Conservation (phyloP, 2,329 filamentous ascomycete species). For the Apiospora aurea region DNA sequence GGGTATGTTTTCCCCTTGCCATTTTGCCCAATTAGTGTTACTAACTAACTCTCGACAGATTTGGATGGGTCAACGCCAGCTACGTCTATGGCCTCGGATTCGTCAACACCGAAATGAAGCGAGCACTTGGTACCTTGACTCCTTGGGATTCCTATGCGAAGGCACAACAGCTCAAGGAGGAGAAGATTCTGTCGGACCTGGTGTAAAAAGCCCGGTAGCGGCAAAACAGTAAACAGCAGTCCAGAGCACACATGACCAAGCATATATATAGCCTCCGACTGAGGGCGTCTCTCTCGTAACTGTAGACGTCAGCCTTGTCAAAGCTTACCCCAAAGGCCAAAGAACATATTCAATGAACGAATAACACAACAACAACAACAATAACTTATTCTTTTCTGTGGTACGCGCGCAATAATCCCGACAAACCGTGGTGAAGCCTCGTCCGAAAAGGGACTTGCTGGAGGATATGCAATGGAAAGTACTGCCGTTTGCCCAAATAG, state of each 20-base stretch:
- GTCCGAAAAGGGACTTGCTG: background rate
- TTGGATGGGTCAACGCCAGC: constrained; percentile 98
- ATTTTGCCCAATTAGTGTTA: background rate
- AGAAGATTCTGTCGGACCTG: constrained; percentile 53
- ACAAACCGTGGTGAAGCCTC: background rate
- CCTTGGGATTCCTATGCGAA: constrained; percentile 83
- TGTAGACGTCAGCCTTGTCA: background rate
- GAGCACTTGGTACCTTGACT: constrained; percentile 86
- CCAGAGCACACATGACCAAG: background rate
- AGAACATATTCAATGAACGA: background rate
- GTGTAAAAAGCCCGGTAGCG: background rate
- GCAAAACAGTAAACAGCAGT: background rate
- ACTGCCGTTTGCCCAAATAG: background rate
- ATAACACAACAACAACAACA: background rate
- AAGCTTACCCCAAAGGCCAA: background rate
- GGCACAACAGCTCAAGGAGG: constrained; percentile 64
- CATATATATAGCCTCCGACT: background rate
- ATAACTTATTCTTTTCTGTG: background rate
- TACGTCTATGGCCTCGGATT: constrained; percentile 94
- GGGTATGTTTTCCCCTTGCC: constrained; percentile 68
- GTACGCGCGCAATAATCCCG: no score
- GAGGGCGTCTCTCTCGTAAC: background rate
- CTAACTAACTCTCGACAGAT: constrained; percentile 60
- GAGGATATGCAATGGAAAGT: background rate
- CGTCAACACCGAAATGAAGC: constrained; percentile 86